Evolutionary conservation across 1,284 basidiomycete species (phyloP).

Genomic region (Trametes polyzona): DNA sequence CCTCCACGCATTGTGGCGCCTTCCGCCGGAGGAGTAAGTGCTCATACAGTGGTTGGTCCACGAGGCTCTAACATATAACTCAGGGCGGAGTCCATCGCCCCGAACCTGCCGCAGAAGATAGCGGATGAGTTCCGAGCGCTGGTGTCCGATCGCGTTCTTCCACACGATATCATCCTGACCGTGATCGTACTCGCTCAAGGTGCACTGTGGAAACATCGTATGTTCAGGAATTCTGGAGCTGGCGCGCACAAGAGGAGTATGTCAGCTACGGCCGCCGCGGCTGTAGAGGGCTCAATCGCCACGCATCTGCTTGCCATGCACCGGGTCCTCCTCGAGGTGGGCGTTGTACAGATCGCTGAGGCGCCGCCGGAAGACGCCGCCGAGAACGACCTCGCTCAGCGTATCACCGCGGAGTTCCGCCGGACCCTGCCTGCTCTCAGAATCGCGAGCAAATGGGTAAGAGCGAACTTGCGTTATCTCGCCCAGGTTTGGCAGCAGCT

Average conservation of each 20-base stretch:
- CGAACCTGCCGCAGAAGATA: conserved; percentile 49
- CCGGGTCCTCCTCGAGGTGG: conserved; percentile 69
- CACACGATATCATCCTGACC: conserved; percentile 77
- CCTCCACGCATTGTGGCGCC: conserved; percentile 73
- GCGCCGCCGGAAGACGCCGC: conserved; percentile 54
- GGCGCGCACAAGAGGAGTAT: conserved; percentile 37
- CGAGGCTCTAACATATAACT: conserved; percentile 2
- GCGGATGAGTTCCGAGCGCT: conserved; percentile 59
- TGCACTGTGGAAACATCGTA: conserved; percentile 81
- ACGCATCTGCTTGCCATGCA: conserved; percentile 77
- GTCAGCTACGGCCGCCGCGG: conserved; percentile 19
- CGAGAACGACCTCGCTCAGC: conserved; percentile 71
- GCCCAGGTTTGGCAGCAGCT: conserved; percentile 40
- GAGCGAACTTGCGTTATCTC: conserved; percentile 79
- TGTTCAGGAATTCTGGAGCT: conserved; percentile 53
- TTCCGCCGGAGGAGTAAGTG: conserved; percentile 62
- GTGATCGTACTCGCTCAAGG: conserved; percentile 77
- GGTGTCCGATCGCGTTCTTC: conserved; percentile 71
- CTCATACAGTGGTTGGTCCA: conserved; percentile 12
- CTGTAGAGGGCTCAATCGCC: conserved; percentile 72
- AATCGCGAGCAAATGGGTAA: conserved; percentile 89
- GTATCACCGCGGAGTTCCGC: conserved; percentile 85
- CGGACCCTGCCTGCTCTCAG: conserved; percentile 87
- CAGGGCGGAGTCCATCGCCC: conserved; percentile 50
- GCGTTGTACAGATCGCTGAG: conserved; percentile 56